Evolutionary conservation across 306 rosid species (phyloP).

Genomic region (peach (Prunus persica)): DNA sequence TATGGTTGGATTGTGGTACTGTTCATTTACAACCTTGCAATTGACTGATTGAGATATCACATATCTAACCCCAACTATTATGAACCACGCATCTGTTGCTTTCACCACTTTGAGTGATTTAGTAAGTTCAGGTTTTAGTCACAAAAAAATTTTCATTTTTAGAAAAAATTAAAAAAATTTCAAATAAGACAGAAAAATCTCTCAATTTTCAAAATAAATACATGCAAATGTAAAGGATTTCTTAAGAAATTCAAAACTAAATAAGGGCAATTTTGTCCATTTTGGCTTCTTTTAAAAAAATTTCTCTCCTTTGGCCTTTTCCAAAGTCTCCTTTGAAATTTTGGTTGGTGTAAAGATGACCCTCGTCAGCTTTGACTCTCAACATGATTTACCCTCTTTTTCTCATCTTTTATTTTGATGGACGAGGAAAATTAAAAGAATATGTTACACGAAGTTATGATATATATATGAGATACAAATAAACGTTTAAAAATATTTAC

Average conservation of each 20-base stretch:
- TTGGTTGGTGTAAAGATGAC: not conserved
- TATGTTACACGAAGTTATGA: not conserved
- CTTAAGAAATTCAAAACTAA: too few relatives aligned
- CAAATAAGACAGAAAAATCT: too few relatives aligned
- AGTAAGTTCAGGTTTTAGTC: too few relatives aligned
- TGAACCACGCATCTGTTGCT: not conserved
- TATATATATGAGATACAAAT: too few relatives aligned
- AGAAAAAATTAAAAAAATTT: too few relatives aligned
- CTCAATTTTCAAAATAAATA: too few relatives aligned
- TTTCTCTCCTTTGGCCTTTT: too few relatives aligned
- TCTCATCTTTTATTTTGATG: not conserved
- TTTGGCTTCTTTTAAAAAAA: too few relatives aligned
- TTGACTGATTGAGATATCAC: not conserved
- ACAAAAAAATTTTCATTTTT: too few relatives aligned
- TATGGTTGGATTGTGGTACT: not conserved
- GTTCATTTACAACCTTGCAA: not conserved
- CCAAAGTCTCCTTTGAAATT: not conserved
- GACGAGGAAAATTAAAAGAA: not conserved
- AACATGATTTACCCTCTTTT: too few relatives aligned
- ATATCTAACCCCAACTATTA: not conserved
- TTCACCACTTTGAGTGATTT: not conserved
- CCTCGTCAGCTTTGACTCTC: not conserved
- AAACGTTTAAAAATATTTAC: not conserved
- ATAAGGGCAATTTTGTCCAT: too few relatives aligned
- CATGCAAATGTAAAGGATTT: too few relatives aligned